Base-by-base conservation (phyloP, 1,284 basidiomycete genomes). In the Thecaphora thlaspeos region DNA sequence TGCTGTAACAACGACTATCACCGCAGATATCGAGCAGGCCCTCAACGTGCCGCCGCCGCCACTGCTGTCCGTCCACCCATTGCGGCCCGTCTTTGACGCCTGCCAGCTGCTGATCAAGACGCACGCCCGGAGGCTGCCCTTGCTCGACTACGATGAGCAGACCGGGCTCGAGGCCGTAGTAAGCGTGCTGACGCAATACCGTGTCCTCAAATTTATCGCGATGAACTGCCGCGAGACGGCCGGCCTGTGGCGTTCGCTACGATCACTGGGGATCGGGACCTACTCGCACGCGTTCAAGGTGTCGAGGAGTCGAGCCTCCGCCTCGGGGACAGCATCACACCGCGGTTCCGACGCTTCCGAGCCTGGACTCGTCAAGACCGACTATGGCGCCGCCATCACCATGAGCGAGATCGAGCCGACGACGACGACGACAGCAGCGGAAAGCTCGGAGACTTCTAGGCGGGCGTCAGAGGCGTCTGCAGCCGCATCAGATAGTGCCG, bases 191-290 rank as follows among this genome's bases (percentile, higher is more conserved):
- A 99, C 95, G 0, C 95, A 98, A 79, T 99, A 99, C 75, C 86
- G 95, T 26, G 87, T 98, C 21, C 86, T 99, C 78, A 98, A 98
- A 79, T 98, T 97, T 76, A 95, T 99, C 60, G 88, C 95, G 36
- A 94, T 95, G 79, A 99, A 99, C 79, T 77, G 75, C 51, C 56
- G 73, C 11, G 75, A 77, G 57, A 75, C 71, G 7, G 41, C 60
- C 2, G 63, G 62, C 26, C 55, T 77, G 11, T 86, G 91, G 71
- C 80, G 88, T 46, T 85, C 89, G 22, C 83, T 99, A 2, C 87
- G 89, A 36, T 89, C 87, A 70, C 84, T 96, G 49, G 88, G 87
- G 41, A 95, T 99, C 52, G 95, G 95, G 12, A 95, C 93, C 3
- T 99, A 92, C 77, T 89, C 94, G 41, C 47, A 61, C 22, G 28